Base-by-base conservation (phyloP, 1,284 basidiomycete species). In the Ceratobasidium sp. region DNA sequence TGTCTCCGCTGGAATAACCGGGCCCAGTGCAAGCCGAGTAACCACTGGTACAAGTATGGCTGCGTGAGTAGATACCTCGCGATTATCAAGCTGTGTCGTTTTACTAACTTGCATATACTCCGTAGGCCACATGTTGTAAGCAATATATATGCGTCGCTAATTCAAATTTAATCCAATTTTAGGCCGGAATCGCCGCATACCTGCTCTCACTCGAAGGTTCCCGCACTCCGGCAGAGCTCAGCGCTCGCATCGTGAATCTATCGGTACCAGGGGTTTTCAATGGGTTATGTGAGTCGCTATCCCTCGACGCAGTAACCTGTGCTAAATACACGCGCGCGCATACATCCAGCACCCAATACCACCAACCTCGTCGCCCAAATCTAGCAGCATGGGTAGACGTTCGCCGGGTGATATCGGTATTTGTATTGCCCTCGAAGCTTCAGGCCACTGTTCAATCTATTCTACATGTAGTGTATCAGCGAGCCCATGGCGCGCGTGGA, bases 141-240 rank as follows among this genome's bases (percentile, higher is more conserved):
- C 11, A 36, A 29, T 6, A 29, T 60, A 50, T 25, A 39, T 44
- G 58, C 30, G 58, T n/a, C 27, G 11, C 23, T 9, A 25, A 8
- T 16, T 14, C 1, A 36, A 23, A 19, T 46, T 59, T 16, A 60
- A 7, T 21, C 13, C n/a, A 13, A 9, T 21, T 21, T 19, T 27
- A 60, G 58, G 58, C 58, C n/a, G 58, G 58, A 9, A n/a, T 60
- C 8, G 58, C 39, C 46, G 58, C 58, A 1, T 60, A 60, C 21
- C 46, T 60, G 19, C 58, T 60, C 3, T 44, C 58, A 21, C 29
- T 50, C 30, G 58, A 60, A 49, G 58, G 58, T 13, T 44, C 58
- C 25, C 58, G 58, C n/a, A 50, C 46, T 2, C 44, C 58, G n/a
- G 46, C 47, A 36, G 47, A 60, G 58, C 33, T 60, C 42, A 60